phyloP scores from a whole-genome alignment of 164 flowering plant species.

The Magnolia sinica region DNA sequence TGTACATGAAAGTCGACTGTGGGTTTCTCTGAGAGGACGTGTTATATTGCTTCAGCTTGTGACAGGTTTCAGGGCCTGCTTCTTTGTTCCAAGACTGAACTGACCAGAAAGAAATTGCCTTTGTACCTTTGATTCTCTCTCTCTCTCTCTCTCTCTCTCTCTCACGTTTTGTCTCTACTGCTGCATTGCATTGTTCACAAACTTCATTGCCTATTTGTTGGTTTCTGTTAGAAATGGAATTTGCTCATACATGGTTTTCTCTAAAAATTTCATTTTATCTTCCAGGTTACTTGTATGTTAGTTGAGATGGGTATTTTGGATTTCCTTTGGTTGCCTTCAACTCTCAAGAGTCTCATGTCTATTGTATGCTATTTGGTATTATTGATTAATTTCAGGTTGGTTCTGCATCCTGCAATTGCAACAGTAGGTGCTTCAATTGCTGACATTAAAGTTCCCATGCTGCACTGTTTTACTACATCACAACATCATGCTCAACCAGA shows the following conservation, averaged over 20 bases:
- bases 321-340: neutral
- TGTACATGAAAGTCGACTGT: neutral
- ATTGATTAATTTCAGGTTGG: neutral
- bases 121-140: neutral
- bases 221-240: neutral
- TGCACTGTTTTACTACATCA: too few species aligned
- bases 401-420: neutral
- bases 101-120: neutral
- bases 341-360: neutral
- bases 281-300: neutral
- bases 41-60: neutral
- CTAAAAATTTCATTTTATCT: neutral
- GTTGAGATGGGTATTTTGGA: neutral
- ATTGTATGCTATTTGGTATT: neutral
- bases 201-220: too few species aligned
- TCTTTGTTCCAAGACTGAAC: neutral
- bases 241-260: neutral
- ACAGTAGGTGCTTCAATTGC: neutral
- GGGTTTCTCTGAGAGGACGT: neutral
- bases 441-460: too few species aligned
- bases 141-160: neutral
- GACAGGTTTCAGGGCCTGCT: neutral
- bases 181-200: neutral
- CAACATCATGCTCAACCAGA: too few species aligned
- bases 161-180: neutral